Base-by-base conservation (phyloP, 2,329 filamentous ascomycete genomes). In the Pseudopyrenochaeta lycopersici region DNA sequence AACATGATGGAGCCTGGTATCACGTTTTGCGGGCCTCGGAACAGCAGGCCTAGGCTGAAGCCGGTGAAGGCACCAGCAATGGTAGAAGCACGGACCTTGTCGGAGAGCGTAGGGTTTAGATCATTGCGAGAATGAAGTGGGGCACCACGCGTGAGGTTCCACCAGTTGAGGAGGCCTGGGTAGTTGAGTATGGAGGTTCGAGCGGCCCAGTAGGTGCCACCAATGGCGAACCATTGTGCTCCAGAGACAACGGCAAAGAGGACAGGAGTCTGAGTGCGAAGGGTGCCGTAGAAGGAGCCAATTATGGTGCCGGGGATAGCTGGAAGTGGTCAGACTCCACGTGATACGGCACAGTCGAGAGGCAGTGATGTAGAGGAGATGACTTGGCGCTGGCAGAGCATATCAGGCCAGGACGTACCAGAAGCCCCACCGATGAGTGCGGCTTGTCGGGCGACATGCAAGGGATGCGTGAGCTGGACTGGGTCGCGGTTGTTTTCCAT, bases 201-300 rank as follows among this genome's bases (percentile, higher is more conserved):
- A 21, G 67, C 80, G 88, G 89, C 88, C 82, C 88, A 94, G 72
- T 88, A 97, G 14, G 86, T 90, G 41, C 84, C 86, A 31, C 91
- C 91, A 33, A 96, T 82, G 36, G 85, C 83, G 75, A 91, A 91
- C 85, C 91, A 97, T 77, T 96, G 92, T 35, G 91, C 80, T 15
- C 91, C 90, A 18, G 89, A 88, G 32, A 88, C 83, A 11, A 89
- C 64, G 0, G 91, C 88, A 76, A 92, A 94, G 6, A 94, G 76
- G 2, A 86, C 72, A 3, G 85, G 82, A 3, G 90, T 88, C 12
- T 84, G 85, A 15, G 89, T 88, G 52, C 87, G 84, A 42, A 93
- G 54, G 15, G 81, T 79, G 29, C 80, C 80, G 44, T 74, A 73
- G 43, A 78, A 72, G 46, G 78, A 76, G 33, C 80, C 81, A 46